Base-by-base conservation (phyloP, 2,329 filamentous ascomycete species). In the Pestalotiopsis sp. region DNA sequence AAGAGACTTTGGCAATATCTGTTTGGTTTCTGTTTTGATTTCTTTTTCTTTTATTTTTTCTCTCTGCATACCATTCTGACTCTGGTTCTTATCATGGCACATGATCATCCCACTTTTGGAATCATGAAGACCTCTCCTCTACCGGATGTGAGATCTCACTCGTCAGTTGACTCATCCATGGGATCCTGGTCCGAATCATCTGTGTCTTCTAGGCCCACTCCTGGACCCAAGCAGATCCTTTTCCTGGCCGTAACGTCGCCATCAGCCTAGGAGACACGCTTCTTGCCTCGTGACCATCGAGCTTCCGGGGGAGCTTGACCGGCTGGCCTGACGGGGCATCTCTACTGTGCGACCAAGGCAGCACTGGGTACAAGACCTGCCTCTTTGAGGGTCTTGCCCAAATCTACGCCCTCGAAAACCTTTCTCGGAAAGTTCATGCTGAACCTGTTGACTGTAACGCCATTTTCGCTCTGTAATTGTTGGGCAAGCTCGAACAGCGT, bases 401-500 rank as follows among this genome's bases (percentile, higher is more conserved):
- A 94, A 78, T 97, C 96, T 7, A 88, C 73, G 23, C 85, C 91
- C 79, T 84, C 83, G 72, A 92, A 98, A 0, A 90, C 88, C 85
- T 98, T 97, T 77, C 89, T 90, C 0, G 96, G 96, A 75, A 97
- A 98, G 23, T 91, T 98, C 74, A 92, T 92, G 1, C 91, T 90
- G 78, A 99, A 98, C 74, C 90, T 94, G 27, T 85, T 87, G 14
- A 97, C 92, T 2, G 89, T 82, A 4, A 88, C 80, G 0, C 92
- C 93, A 64, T 88, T 90, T 77, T 98, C 93, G 64, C 87, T 80
- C 77, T 90, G 84, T 27, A 99, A 78, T 68, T 91, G 87, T 74
- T 95, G 90, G 0, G 93, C 94, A 64, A 99, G 91, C 82, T 99
- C 95, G 75, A 97, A 97, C 12, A 99, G 83, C 0, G 96, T 98